phyloP scores from a whole-genome alignment of 225 moss, liverwort and hornwort genomes.

The Straminergon stramineum region DNA sequence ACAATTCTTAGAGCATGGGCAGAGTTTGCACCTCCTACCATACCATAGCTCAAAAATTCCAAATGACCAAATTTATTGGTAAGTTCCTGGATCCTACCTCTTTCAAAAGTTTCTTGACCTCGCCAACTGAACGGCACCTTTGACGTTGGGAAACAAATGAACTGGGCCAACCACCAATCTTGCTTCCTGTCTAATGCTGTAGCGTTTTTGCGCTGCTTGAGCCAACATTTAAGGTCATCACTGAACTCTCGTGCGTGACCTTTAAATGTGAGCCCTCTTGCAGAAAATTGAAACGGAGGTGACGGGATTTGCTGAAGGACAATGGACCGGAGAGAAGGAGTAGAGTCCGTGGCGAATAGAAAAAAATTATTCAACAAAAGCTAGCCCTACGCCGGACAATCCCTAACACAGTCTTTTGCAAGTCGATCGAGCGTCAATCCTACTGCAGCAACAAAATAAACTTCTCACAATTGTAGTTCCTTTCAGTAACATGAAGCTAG shows the following conservation, averaged over 20 bases:
- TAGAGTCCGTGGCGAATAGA: constrained; percentile 33
- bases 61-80: not conserved
- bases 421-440: not conserved
- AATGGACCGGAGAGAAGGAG: constrained; percentile 11
- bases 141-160: not conserved
- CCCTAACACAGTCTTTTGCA: not conserved
- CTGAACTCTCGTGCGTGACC: not conserved
- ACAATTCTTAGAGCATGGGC: too few relatives aligned
- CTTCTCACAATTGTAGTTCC: not conserved
- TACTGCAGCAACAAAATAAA: not conserved
- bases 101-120: not conserved
- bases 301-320: not conserved
- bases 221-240: not conserved
- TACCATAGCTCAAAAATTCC: not conserved
- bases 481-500: not conserved
- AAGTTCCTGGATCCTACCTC: not conserved
- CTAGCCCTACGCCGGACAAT: not conserved
- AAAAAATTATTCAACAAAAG: not conserved
- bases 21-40: too few relatives aligned
- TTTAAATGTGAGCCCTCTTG: not conserved
- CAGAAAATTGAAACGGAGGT: not conserved
- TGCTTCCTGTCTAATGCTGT: not conserved
- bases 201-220: not conserved
- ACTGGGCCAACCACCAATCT: constrained; percentile 8
- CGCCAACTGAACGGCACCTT: not conserved